Evolutionary conservation across 1,284 basidiomycete genomes (phyloP).

Genomic region (Leucoagaricus sp.): DNA sequence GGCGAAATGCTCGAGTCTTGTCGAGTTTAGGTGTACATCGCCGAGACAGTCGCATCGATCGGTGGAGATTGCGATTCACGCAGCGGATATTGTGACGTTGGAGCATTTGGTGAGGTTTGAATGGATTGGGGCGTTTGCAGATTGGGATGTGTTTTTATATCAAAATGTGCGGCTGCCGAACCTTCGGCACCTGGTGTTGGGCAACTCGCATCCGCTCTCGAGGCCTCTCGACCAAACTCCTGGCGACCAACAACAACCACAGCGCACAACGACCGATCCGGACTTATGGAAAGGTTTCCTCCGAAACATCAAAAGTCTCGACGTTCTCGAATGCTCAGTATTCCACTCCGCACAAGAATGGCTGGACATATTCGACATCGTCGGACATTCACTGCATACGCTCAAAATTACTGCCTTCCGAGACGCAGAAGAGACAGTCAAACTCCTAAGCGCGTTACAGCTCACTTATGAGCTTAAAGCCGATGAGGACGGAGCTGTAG

Average conservation of each 20-base stretch:
- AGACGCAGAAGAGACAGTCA: neutral
- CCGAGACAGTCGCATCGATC: neutral
- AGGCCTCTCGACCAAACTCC: neutral
- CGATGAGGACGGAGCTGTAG: neutral
- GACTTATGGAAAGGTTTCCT: constrained; percentile 5
- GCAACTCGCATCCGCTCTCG: constrained; percentile 1
- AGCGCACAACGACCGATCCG: neutral
- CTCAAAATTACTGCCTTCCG: constrained; percentile 2
- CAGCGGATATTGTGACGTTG: neutral
- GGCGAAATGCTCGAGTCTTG: neutral
- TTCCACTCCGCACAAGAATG: constrained; percentile 4
- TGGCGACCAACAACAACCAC: neutral
- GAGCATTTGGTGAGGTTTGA: neutral
- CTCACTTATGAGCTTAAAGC: neutral
- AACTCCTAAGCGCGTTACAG: neutral
- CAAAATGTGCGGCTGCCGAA: constrained; percentile 1
- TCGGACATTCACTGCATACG: neutral
- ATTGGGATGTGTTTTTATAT: constrained; percentile 8
- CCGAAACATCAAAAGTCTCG: neutral
- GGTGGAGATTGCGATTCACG: neutral
- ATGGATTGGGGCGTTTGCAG: neutral
- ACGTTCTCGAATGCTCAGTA: neutral
- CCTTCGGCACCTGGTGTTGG: neutral
- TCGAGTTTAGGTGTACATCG: neutral
- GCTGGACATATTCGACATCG: constrained; percentile 3